Percentiles rank a stretch among this genome's conserved stretches.
Conservation (phyloP, 768 basidiomycete species). For the Gloeophyllum trabeum region DNA sequence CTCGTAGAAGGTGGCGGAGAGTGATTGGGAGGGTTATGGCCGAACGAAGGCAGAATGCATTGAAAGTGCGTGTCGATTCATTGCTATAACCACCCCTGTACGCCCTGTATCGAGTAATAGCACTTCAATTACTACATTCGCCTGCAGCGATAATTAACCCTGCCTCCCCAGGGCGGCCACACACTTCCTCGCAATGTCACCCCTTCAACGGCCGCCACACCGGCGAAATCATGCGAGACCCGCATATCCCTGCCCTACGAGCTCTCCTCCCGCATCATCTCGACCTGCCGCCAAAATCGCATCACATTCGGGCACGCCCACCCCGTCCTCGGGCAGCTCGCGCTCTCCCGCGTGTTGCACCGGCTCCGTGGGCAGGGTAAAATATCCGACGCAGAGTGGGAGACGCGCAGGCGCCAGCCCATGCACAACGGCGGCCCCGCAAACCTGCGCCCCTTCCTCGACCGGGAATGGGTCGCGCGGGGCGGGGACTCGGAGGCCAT, state of each 20-base stretch:
- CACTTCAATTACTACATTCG: background rate
- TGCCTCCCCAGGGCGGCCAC: constrained; percentile 45
- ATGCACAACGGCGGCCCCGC: constrained; percentile 37
- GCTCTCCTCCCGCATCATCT: constrained; percentile 19
- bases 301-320: constrained; percentile 42
- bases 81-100: background rate
- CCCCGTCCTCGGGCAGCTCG: constrained; percentile 39
- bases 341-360: constrained; percentile 37
- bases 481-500: constrained; percentile 36
- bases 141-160: background rate
- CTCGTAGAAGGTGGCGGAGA: constrained; percentile 32
- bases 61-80: constrained; percentile 17
- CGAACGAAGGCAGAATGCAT: constrained; percentile 18
- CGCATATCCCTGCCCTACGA: constrained; percentile 15
- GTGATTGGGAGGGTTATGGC: constrained; percentile 29
- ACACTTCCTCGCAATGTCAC: constrained; percentile 35
- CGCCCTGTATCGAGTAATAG: too few relatives aligned
- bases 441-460: constrained; percentile 38
- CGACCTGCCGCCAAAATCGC: constrained; percentile 26
- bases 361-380: constrained; percentile 33
- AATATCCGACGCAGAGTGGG: constrained; percentile 41
- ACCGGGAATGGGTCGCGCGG: constrained; percentile 29
- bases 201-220: constrained; percentile 19
- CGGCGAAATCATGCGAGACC: constrained; percentile 22
- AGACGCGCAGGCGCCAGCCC: constrained; percentile 33